phyloP scores from a whole-genome alignment of 495 filamentous ascomycete species.

The Penicillium paradoxum region DNA sequence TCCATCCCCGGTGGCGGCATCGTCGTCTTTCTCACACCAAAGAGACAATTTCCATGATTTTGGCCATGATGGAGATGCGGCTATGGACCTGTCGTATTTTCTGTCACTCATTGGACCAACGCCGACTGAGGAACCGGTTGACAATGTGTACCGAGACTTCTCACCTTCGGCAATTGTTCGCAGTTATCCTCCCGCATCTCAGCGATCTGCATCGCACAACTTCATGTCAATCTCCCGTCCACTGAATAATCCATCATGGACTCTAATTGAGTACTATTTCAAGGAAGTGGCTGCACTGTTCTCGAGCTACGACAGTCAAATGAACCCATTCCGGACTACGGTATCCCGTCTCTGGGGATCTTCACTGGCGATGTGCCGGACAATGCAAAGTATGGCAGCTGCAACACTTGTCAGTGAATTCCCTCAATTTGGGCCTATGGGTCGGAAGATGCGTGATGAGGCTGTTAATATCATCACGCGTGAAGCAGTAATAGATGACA shows the following conservation, averaged over 20 bases:
- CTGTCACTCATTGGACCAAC: slow-evolving; percentile 27
- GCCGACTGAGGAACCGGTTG: slow-evolving; percentile 17
- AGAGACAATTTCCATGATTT: slow-evolving; percentile 24
- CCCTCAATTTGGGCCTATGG: slow-evolving; percentile 48
- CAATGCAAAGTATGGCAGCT: slow-evolving; percentile 58
- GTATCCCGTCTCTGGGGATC: slow-evolving; percentile 53
- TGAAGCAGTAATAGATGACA: slow-evolving; percentile 43
- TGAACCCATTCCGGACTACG: slow-evolving; percentile 55
- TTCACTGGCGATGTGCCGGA: slow-evolving; percentile 52
- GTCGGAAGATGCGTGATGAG: slow-evolving; percentile 49
- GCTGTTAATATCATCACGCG: slow-evolving; percentile 44
- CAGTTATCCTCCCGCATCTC: slow-evolving; percentile 29
- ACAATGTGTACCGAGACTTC: slow-evolving; percentile 27
- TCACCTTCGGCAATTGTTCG: slow-evolving; percentile 38
- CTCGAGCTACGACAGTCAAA: slow-evolving; percentile 54
- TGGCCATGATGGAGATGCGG: slow-evolving; percentile 20
- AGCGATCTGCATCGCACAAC: slow-evolving; percentile 20
- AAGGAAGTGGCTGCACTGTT: slow-evolving; percentile 54
- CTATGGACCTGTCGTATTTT: slow-evolving; percentile 27
- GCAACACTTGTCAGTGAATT: slow-evolving; percentile 55
- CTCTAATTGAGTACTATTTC: slow-evolving; percentile 57
- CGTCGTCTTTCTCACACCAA: slow-evolving; percentile 15
- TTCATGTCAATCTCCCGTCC: slow-evolving; percentile 34
- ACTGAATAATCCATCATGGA: slow-evolving; percentile 46
- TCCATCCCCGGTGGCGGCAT: slow-evolving; percentile 13